Percentiles rank a stretch among this genome's conserved stretches.
Evolutionary conservation across 495 filamentous ascomycete species (phyloP).

Genomic region (Hyaloscypha hepaticicola): DNA sequence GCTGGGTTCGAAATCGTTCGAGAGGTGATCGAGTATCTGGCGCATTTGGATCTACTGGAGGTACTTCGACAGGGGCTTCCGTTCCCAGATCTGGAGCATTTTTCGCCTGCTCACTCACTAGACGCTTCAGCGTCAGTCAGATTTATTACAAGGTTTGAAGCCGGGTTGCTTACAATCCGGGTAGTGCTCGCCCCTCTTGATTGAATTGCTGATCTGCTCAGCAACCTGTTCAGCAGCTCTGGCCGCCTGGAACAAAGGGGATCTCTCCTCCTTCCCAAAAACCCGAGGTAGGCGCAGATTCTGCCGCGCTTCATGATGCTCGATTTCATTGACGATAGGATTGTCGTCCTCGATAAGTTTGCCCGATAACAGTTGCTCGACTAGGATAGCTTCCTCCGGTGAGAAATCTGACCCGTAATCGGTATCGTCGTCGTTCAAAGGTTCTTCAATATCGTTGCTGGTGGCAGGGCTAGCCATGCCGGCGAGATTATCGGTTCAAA

Average conservation of each 20-base stretch:
- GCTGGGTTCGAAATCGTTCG: constrained; percentile 73
- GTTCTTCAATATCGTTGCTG: not conserved
- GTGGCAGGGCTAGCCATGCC: constrained; percentile 30
- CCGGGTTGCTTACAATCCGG: constrained; percentile 47
- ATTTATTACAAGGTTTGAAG: constrained; percentile 23
- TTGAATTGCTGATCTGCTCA: constrained; percentile 25
- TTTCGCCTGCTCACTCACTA: constrained; percentile 55
- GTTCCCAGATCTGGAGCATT: not conserved
- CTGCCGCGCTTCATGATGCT: constrained; percentile 36
- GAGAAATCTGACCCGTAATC: constrained; percentile 77
- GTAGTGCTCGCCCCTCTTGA: constrained; percentile 36
- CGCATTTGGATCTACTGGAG: not conserved
- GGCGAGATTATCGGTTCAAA: constrained; percentile 8
- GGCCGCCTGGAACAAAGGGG: constrained; percentile 38
- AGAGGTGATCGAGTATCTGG: constrained; percentile 44
- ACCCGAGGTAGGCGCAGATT: constrained; percentile 44
- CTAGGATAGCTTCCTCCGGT: constrained; percentile 55
- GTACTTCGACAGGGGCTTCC: constrained; percentile 4
- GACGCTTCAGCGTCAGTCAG: constrained; percentile 63
- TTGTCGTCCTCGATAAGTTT: constrained; percentile 21
- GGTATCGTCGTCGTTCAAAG: constrained; percentile 41
- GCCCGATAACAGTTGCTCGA: constrained; percentile 26
- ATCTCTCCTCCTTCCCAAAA: constrained; percentile 41
- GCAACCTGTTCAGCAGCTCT: constrained; percentile 35
- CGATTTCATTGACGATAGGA: constrained; percentile 34